A percentile compares a stretch with the other conserved stretches of the same genome.
Conservation (phyloP, 148 eudicot genomes). For the Cornus suecica region DNA sequence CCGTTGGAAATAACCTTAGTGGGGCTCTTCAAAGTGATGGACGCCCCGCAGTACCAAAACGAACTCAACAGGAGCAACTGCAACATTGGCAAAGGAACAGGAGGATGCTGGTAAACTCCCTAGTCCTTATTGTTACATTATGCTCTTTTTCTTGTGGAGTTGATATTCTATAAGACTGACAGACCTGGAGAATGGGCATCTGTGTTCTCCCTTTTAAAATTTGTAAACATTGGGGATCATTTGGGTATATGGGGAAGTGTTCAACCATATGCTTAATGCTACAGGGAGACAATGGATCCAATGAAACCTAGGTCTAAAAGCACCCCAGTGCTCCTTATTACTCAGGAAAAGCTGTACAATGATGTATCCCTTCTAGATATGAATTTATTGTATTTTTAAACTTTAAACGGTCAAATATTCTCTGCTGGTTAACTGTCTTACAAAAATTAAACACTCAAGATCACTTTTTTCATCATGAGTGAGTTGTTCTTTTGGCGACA, state of each 20-base stretch:
- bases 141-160: neutral
- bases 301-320: neutral
- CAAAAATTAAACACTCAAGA: neutral
- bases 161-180: neutral
- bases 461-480: neutral
- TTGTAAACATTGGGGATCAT: neutral
- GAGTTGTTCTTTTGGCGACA: slow-evolving; percentile 5
- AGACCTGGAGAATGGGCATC: neutral
- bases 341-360: neutral
- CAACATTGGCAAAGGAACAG: slow-evolving; percentile 97
- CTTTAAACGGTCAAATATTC: neutral
- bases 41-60: slow-evolving; percentile 72
- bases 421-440: slow-evolving; percentile 1
- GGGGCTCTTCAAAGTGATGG: slow-evolving; percentile 97
- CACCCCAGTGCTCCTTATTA: neutral
- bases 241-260: slow-evolving; percentile 3
- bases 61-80: slow-evolving; percentile 94
- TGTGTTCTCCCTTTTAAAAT: neutral
- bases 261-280: slow-evolving; percentile 9
- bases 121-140: slow-evolving; percentile 10
- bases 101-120: slow-evolving; percentile 85
- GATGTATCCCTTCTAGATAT: neutral
- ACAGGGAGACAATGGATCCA: neutral
- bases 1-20: slow-evolving; percentile 56
- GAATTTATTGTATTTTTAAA: neutral